Percentiles rank a stretch among this genome's conserved stretches.
phyloP scores from a whole-genome alignment of 192 early-diverging fungal species.

The Backusella psychrophila region DNA sequence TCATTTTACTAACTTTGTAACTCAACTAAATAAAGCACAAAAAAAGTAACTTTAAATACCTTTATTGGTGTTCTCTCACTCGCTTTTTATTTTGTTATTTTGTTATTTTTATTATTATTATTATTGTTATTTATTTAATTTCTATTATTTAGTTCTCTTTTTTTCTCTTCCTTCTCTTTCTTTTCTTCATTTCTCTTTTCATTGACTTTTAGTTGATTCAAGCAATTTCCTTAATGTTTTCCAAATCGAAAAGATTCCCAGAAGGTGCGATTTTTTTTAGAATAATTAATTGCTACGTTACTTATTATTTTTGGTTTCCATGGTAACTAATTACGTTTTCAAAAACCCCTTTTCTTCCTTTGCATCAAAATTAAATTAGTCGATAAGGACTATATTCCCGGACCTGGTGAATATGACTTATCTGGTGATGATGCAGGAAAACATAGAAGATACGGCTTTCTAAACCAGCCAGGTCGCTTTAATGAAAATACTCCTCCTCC shows the following conservation, averaged over 20 bases:
- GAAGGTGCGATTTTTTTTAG: slow-evolving; percentile 9
- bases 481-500: background rate
- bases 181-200: background rate
- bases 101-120: too few relatives aligned
- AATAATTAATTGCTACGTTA: background rate
- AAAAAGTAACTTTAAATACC: slow-evolving; percentile 8
- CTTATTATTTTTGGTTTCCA: background rate
- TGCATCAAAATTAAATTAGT: background rate
- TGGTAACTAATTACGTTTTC: background rate
- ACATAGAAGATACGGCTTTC: slow-evolving; percentile 2
- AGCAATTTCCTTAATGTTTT: slow-evolving; percentile 15
- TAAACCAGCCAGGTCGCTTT: slow-evolving; percentile 10
- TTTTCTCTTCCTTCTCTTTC: background rate
- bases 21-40: slow-evolving; percentile 8
- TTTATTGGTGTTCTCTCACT: background rate
- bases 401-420: slow-evolving; percentile 24
- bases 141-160: background rate
- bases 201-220: background rate
- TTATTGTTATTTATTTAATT: background rate
- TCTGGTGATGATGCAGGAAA: background rate
- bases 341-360: background rate
- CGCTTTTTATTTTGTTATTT: background rate
- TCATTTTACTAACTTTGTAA: slow-evolving; percentile 4
- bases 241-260: slow-evolving; percentile 25
- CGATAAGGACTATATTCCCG: slow-evolving; percentile 26